Evolutionary conservation across 495 filamentous ascomycete species (phyloP), one percentile per base, ranked within the genome.

Genomic region (Hapsidospora chrysogenum): DNA sequence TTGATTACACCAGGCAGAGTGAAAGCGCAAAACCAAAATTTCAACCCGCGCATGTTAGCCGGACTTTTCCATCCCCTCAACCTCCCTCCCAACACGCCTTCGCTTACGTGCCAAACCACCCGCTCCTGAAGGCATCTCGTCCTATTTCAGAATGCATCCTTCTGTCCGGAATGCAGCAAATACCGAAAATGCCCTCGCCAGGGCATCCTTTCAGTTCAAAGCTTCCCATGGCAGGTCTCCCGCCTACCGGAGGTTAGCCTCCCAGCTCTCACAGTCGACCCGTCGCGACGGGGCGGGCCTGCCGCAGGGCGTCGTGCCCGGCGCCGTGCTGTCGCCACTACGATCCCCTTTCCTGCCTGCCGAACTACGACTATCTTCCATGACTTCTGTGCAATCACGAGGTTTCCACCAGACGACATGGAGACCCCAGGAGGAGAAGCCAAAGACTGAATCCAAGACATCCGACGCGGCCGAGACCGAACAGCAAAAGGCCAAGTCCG

Each of bases 181-280:
- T 41, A 53, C 51, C 42, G 56, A 46, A 17, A 43, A 45, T 31
- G 54, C 54, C 31, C 53, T 58, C 4, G 40, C 54, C 34, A 43
- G 48, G 42, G 46, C 50, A 35, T 51, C 60, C 37, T 40, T 46
- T 31, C 43, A 43, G 52, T 44, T 51, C 26, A 59, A 53, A 41
- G 52, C 56, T 46, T 56, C 57, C 38, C 57, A 59, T 49, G 61
- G 66, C 42, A 62, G 62, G 41, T 60, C 67, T 29, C 65, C 66
- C 22, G 60, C 68, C 17, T 76, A 73, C 39, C 64, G 70, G 55
- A 65, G 74, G 50, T 65, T 77, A 63, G 39, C 67, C 6, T 60
- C 61, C 18, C n/a, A 20, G 26, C 26, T 30, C 13, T n/a, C 36
- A 11, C 17, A 21, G 10, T 16, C 26, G 8, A 19, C 10, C 17